Conservation (phyloP, 179 eudicot genomes). For the Heliamphora pulchella region DNA sequence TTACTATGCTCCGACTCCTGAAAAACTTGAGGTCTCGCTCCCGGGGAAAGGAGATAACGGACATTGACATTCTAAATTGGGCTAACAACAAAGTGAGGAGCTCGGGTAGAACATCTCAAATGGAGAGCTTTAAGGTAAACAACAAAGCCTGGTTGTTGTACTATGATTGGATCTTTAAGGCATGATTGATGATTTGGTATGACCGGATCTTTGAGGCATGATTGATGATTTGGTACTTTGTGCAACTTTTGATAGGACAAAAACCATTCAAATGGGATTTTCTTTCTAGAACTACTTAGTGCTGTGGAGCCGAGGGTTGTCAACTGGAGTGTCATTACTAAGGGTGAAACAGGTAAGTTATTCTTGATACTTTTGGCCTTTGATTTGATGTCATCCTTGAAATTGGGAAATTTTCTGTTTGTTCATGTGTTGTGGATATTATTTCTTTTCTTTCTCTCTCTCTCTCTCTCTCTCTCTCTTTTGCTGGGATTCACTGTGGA, state of each 20-base stretch:
- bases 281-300: slow-evolving; percentile 74
- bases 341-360: slow-evolving; percentile 59
- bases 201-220: neutral
- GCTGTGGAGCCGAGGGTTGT: slow-evolving; percentile 82
- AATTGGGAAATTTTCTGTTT: neutral
- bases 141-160: neutral
- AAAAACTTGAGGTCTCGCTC: slow-evolving; percentile 63
- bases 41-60: slow-evolving; percentile 67
- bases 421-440: too few species aligned
- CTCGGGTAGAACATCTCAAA: slow-evolving; percentile 51
- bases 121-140: slow-evolving; percentile 74
- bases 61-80: slow-evolving; percentile 68
- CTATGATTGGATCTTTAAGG: neutral
- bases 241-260: slow-evolving; percentile 41
- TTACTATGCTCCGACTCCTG: slow-evolving; percentile 63
- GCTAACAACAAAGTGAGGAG: slow-evolving; percentile 65
- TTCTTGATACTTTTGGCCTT: neutral
- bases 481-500: neutral
- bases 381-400: neutral
- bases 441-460: too few species aligned
- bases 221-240: neutral
- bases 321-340: slow-evolving; percentile 67
- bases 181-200: neutral
- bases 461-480: neutral
- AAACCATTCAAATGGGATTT: slow-evolving; percentile 60